A percentile compares a stretch with the other conserved stretches of the same genome.
Conservation (phyloP, 163 green algal species). For the Trebouxiophyceae sp. region DNA sequence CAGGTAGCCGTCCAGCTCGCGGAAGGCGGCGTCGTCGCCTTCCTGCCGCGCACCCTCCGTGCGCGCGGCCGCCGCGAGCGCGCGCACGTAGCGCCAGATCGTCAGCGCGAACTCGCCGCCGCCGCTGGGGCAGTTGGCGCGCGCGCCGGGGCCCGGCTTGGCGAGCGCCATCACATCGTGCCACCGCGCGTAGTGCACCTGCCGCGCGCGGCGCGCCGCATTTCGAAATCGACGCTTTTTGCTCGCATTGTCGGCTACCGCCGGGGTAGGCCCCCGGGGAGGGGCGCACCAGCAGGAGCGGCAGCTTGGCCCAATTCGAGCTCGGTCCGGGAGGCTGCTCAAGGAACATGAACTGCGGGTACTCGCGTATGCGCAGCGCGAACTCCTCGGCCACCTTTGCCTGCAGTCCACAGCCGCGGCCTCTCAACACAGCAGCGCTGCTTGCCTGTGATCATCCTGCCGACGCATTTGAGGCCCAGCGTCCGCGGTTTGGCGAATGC, state of each 20-base stretch:
- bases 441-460: no score
- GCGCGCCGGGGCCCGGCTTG: background rate
- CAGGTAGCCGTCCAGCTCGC: constrained; percentile 3
- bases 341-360: constrained; percentile 10
- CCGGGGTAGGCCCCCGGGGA: no score
- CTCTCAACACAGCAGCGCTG: no score
- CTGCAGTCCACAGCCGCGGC: constrained; percentile 2
- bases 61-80: constrained; percentile 25
- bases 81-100: constrained; percentile 29
- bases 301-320: background rate
- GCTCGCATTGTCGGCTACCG: no score
- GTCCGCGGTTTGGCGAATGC: no score
- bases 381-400: constrained; percentile 3
- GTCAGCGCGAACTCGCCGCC: constrained; percentile 13
- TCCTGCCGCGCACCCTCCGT: background rate
- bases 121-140: constrained; percentile 6
- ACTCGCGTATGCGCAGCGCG: constrained; percentile 7
- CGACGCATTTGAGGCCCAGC: no score
- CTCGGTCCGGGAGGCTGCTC: background rate
- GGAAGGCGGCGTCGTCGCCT: background rate
- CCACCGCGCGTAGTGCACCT: constrained; percentile 18
- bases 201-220: constrained; percentile 2
- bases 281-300: constrained; percentile 13
- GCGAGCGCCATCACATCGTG: constrained; percentile 8
- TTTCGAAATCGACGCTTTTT: no score